These are phyloP conservation scores for Trichoderma oligosporum DNA, from an alignment of 2,329 filamentous ascomycete genomes.

Conservation along the genomic window DNA sequence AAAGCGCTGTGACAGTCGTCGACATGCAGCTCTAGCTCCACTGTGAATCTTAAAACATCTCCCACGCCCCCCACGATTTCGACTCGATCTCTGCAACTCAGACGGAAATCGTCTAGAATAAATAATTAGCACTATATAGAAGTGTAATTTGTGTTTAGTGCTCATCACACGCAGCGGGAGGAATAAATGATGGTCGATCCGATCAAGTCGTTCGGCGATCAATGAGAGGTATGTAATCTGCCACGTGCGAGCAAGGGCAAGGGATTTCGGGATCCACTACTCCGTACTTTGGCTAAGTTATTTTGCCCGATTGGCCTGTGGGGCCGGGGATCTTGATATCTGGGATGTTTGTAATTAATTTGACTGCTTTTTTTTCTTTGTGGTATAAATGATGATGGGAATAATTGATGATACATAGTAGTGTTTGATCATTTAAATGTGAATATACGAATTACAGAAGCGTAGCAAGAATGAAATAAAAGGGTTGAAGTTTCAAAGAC, in stretches of 20 bases:
- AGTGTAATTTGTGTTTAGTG: not conserved
- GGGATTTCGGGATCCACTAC: slow-evolving; percentile 1
- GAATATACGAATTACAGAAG: too few relatives aligned
- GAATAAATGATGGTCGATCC: not conserved
- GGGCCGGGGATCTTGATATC: too few relatives aligned
- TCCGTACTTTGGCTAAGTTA: not conserved
- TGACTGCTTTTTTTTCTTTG: too few relatives aligned
- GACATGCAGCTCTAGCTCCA: not conserved
- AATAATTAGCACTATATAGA: not conserved
- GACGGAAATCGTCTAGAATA: slow-evolving; percentile 1
- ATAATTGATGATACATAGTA: too few relatives aligned
- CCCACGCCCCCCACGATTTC: slow-evolving; percentile 1
- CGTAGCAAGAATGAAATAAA: too few relatives aligned
- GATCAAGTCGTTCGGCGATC: not conserved
- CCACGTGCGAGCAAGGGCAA: slow-evolving; percentile 9
- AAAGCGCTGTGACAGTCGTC: not conserved
- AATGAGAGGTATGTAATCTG: not conserved
- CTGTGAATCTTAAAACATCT: not conserved
- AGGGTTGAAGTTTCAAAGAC: too few relatives aligned
- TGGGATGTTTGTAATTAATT: too few relatives aligned
- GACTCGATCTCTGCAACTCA: not conserved
- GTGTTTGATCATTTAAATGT: too few relatives aligned
- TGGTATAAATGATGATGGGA: too few relatives aligned
- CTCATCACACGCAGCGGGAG: not conserved
- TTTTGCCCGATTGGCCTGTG: not conserved